A percentile compares a stretch with the other conserved stretches of the same genome.
Evolutionary conservation across 768 basidiomycete species (phyloP).

Genomic region (Boletus subparvulus): DNA sequence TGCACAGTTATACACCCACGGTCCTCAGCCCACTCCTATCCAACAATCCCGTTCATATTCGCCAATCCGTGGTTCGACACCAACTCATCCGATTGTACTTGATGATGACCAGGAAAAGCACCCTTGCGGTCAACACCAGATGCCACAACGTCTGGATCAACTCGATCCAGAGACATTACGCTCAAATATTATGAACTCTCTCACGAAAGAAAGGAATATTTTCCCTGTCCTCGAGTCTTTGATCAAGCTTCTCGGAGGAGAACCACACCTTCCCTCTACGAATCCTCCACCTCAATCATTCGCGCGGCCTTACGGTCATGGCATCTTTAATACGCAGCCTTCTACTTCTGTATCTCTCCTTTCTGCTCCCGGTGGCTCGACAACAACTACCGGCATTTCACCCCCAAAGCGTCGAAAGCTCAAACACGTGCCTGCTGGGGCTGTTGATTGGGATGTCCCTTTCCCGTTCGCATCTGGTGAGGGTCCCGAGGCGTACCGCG

Average conservation of each 20-base stretch:
- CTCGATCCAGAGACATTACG: constrained; percentile 45
- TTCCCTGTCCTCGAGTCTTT: constrained; percentile 65
- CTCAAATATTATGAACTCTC: constrained; percentile 57
- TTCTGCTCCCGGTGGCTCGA: neutral
- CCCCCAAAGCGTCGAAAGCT: constrained; percentile 62
- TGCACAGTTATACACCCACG: constrained; percentile 27
- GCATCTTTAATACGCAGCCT: constrained; percentile 1
- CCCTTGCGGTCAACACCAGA: neutral
- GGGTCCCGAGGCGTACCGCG: constrained; percentile 63
- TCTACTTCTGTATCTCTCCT: neutral
- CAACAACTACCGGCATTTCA: constrained; percentile 11
- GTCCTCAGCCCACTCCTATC: neutral
- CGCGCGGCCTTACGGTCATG: constrained; percentile 22
- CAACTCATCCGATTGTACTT: constrained; percentile 68
- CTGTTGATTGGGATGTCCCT: constrained; percentile 79
- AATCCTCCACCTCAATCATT: constrained; percentile 9
- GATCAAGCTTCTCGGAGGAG: constrained; percentile 50
- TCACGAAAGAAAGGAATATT: constrained; percentile 64
- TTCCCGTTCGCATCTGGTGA: constrained; percentile 74
- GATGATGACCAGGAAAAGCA: constrained; percentile 50
- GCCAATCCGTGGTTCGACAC: constrained; percentile 49
- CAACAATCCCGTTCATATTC: constrained; percentile 39
- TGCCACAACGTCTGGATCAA: constrained; percentile 19
- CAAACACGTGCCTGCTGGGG: constrained; percentile 71
- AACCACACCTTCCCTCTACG: constrained; percentile 22